These are phyloP conservation scores for Colletotrichum horii DNA, from an alignment of 2,329 filamentous ascomycete genomes.

Conservation along the genomic window DNA sequence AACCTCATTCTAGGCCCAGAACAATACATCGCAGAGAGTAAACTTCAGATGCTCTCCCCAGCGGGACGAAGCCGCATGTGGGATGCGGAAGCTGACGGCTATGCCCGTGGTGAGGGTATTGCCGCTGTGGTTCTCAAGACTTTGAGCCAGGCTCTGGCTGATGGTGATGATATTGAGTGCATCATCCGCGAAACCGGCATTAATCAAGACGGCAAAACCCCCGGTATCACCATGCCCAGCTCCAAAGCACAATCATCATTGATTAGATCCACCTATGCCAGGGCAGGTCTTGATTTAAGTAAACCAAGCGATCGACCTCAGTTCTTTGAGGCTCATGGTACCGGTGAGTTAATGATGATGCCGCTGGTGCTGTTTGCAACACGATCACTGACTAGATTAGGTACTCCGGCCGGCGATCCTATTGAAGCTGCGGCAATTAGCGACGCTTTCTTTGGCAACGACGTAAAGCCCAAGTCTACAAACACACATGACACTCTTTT, in stretches of 20 bases:
- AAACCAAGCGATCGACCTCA: conserved; percentile 12
- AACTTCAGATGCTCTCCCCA: background rate
- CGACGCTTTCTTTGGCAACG: background rate
- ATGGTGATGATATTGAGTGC: conserved; percentile 30
- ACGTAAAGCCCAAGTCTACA: background rate
- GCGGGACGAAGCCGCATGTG: conserved; percentile 40
- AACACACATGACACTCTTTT: conserved; percentile 27
- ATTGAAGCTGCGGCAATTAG: conserved; percentile 35
- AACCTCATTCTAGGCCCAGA: conserved; percentile 23
- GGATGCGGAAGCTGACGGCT: conserved; percentile 53
- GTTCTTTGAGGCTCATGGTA: conserved; percentile 40
- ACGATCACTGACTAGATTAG: background rate
- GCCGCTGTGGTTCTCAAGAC: conserved; percentile 52
- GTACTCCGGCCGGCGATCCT: conserved; percentile 41
- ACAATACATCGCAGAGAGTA: conserved; percentile 19
- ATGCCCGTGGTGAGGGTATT: conserved; percentile 57
- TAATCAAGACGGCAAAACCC: conserved; percentile 26
- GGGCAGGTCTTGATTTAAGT: conserved; percentile 1
- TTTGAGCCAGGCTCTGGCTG: conserved; percentile 44
- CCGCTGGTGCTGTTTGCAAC: rapidly evolving
- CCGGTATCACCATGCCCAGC: conserved; percentile 40
- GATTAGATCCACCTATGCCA: conserved; percentile 31
- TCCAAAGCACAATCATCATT: conserved; percentile 28
- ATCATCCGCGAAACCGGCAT: conserved; percentile 28
- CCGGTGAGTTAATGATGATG: conserved; percentile 20